A percentile compares a stretch with the other conserved stretches of the same genome.
phyloP scores from a whole-genome alignment of 352 stramenopile species.

The Peronosclerospora sorghi region DNA sequence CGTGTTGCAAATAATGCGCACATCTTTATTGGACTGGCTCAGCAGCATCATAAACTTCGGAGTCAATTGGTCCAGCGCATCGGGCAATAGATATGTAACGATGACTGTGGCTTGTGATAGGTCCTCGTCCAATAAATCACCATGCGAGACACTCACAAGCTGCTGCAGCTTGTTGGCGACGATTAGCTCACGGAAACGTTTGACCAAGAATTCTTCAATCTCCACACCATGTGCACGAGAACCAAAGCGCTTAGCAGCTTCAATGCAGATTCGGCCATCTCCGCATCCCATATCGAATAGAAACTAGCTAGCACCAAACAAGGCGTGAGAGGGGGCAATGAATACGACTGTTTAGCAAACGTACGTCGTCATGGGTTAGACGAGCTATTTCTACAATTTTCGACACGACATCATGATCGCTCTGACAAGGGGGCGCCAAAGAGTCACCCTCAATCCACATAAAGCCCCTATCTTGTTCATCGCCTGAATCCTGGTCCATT shows the following conservation, averaged over 20 bases:
- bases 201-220: conserved; percentile 44
- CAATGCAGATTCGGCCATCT: conserved; percentile 48
- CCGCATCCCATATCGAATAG: conserved; percentile 49
- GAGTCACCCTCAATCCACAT: conserved; percentile 64
- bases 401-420: conserved; percentile 40
- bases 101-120: conserved; percentile 42
- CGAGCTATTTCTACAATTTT: conserved; percentile 42
- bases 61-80: conserved; percentile 32
- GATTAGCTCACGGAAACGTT: conserved; percentile 31
- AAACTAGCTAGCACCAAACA: conserved; percentile 11
- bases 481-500: background rate
- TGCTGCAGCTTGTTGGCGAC: conserved; percentile 23
- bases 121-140: conserved; percentile 38
- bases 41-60: conserved; percentile 30
- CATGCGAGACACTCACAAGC: conserved; percentile 35
- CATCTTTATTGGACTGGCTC: conserved; percentile 18
- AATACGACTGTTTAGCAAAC: conserved; percentile 5
- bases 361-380: conserved; percentile 30
- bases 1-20: conserved; percentile 56
- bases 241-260: conserved; percentile 30
- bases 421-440: conserved; percentile 46
- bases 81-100: conserved; percentile 45
- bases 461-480: conserved; percentile 23
- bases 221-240: conserved; percentile 37
- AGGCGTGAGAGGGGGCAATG: background rate